Evolutionary conservation across 2,329 filamentous ascomycete species (phyloP).

Genomic region (Blastomyces percursus): DNA sequence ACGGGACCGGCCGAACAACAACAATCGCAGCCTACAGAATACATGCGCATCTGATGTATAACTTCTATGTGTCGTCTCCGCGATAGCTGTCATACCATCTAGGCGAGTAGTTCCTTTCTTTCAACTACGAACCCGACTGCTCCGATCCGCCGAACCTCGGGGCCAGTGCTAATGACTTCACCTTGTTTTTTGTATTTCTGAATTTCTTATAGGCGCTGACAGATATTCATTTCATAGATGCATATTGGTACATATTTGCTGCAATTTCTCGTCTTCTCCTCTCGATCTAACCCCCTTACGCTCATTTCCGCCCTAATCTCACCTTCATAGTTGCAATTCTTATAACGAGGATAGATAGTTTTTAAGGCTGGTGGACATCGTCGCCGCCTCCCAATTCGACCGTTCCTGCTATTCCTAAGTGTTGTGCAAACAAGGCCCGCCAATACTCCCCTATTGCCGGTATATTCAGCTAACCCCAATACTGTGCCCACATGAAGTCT

Average conservation of each 20-base stretch:
- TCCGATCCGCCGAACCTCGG: neutral
- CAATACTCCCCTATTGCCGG: neutral
- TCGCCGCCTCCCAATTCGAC: neutral
- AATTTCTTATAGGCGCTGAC: neutral
- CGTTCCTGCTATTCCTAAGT: neutral
- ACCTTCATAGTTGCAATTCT: neutral
- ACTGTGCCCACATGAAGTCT: slow-evolving; percentile 9
- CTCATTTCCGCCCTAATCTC: neutral
- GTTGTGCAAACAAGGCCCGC: neutral
- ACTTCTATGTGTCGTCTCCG: neutral
- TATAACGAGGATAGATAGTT: neutral
- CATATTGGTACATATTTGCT: neutral
- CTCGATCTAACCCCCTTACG: neutral
- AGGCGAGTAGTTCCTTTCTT: neutral
- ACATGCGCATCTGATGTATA: neutral
- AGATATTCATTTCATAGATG: neutral
- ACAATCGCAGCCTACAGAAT: neutral
- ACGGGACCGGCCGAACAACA: neutral
- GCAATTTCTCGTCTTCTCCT: neutral
- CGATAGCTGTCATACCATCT: neutral
- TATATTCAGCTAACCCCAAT: neutral
- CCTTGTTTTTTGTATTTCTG: neutral
- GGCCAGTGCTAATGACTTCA: neutral
- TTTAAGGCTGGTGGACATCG: neutral
- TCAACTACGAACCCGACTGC: neutral